Base-by-base conservation (phyloP, 805 yeast species). In the Wickerhamiella vanderwaltii region DNA sequence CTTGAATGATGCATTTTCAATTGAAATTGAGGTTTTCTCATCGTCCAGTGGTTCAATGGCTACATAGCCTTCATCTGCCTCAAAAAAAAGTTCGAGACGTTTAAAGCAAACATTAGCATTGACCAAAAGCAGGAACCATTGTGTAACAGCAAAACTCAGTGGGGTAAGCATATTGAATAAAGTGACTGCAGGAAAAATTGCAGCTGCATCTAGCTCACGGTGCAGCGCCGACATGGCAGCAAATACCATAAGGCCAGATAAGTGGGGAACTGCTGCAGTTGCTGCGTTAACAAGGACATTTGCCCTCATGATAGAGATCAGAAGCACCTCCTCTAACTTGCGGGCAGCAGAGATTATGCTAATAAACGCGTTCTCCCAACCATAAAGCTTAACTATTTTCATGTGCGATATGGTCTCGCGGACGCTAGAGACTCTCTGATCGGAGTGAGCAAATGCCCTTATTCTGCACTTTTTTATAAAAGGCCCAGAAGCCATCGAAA, bases 341-440 rank as follows among this genome's bases (percentile, higher is more conserved):
- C 96, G 72, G 20, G 73, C 65, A 9, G 65, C 67, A 12, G 72
- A 54, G 26, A 87, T 69, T 40, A 69, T 63, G 9, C 67, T 58
- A 41, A 68, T 67, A 56, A 84, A 87, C 1, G 95, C 85, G 24
- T 67, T 67, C 61, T 87, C 96, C 95, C 95, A 87, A 1, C 93
- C 82, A 58, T 86, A 87, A 57, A 72, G 81, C 63, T 87, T 87
- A 58, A 87, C 82, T 57, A 79, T 70, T 55, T 81, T 83, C 69
- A 87, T 72, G 49, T 80, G 75, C 54, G 71, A 75, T 48, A 87
- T 65, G 22, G 85, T 73, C 58, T 87, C 97, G 50, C 83, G 79
- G 58, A 85, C 76, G 37, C 73, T 67, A 35, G 74, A 68, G 18
- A 87, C 84, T 54, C 97, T 75, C 16, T 64, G 59, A 58, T 87